Evolutionary conservation across 202 grass and related monocot species (phyloP).

Genomic region (Zizania palustris): DNA sequence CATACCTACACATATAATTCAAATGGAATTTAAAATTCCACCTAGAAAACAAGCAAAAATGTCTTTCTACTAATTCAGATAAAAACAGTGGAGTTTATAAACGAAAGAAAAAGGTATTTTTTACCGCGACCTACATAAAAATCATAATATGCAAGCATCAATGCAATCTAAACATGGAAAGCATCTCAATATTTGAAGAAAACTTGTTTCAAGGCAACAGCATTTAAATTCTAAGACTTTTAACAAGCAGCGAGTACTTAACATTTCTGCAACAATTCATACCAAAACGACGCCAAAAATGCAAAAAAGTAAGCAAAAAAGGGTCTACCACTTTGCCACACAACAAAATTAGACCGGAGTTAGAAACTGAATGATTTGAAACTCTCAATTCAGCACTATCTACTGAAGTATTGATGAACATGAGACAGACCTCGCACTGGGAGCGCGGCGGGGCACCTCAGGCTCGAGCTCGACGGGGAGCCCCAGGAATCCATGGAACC

Average conservation of each 20-base stretch:
- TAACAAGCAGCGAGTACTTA: neutral
- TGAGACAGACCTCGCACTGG: conserved; percentile 73
- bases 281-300: neutral
- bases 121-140: neutral
- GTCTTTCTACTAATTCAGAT: conserved; percentile 1
- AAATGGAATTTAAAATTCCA: conserved; percentile 16
- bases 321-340: neutral
- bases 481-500: conserved; percentile 97
- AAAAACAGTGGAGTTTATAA: neutral
- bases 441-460: conserved; percentile 82
- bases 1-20: conserved; percentile 17
- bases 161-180: neutral
- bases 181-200: neutral
- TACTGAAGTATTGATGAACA: conserved; percentile 11
- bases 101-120: neutral
- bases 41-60: neutral
- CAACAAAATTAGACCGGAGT: conserved; percentile 16
- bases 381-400: neutral
- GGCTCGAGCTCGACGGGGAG: conserved; percentile 95
- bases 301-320: neutral
- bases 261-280: neutral
- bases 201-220: neutral
- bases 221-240: conserved; percentile 1
- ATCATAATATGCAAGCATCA: neutral
- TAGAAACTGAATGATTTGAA: neutral